Evolutionary conservation across 164 flowering plant genomes (phyloP), one percentile per base, ranked within the genome.

Genomic region (Nelumbo lutea): DNA sequence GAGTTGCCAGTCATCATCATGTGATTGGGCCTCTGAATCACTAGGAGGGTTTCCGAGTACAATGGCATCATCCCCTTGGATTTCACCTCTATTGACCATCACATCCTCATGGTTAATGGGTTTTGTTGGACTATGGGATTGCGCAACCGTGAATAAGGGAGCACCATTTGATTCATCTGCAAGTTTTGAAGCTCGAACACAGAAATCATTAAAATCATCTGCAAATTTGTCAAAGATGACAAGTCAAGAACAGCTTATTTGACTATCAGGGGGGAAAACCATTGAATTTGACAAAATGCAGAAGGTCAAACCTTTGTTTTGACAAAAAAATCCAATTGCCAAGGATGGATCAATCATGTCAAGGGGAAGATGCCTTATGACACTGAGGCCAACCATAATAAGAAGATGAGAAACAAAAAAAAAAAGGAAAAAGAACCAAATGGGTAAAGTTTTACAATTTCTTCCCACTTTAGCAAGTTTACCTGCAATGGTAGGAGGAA

Each of bases 251-350:
- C 47, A 27, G 1, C 56, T 57, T 60, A 5, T 59, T 10, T 6
- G 40, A 8, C 53, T 27, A 15, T 11, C 7, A 15, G 11, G 7
- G 48, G 27, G n/a, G 60, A 44, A 4, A 59, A 46, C 14, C 5
- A 61, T 9, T 38, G 7, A 51, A 48, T 48, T 9, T 27, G 65
- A 47, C 3, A 8, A 44, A 53, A 13, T n/a, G 48, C 0, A 65
- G 74, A 10, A 15, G 27, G 27, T 27, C 78, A 9, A 64, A 87
- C 96, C 90, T 86, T 83, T 90, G 80, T 86, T 88, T 58, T 87
- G 81, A 74, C 98, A 94, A 58, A 85, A 94, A 76, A 94, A 94
- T 42, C 98, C 96, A 68, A 94, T 84, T n/a, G 97, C 97, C 82
- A 91, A 68, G 11, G 98, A 94, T 66, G 98, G 85, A 80, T 94